phyloP scores from a whole-genome alignment of 768 basidiomycete genomes.

The Amanita brunnescens region DNA sequence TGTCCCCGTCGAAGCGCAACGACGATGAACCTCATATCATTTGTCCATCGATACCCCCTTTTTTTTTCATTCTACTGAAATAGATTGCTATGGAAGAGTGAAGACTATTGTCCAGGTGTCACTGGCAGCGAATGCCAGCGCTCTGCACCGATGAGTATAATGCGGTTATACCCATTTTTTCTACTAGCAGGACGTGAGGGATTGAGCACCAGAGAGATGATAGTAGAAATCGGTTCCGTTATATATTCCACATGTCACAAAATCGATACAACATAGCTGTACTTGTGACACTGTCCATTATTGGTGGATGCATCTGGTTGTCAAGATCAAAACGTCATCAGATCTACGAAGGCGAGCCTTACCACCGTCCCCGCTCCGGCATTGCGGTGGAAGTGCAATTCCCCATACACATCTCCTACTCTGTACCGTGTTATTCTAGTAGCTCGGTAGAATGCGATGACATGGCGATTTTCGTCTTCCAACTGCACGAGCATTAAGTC shows the following conservation, averaged over 20 bases:
- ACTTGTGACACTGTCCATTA: slow-evolving; percentile 84
- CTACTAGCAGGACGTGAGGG: no score
- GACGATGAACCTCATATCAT: no score
- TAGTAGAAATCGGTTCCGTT: no score
- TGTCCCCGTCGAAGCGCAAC: no score
- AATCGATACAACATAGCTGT: slow-evolving; percentile 83
- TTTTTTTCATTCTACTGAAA: no score
- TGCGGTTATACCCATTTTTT: no score
- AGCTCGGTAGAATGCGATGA: slow-evolving; percentile 75
- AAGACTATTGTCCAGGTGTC: no score
- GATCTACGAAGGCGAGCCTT: slow-evolving; percentile 21
- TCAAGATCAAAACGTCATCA: slow-evolving; percentile 9
- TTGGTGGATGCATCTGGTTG: slow-evolving; percentile 66
- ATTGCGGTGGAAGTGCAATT: slow-evolving; percentile 72
- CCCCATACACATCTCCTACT: slow-evolving; percentile 80
- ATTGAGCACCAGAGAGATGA: neutral
- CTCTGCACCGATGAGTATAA: no score
- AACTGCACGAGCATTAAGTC: slow-evolving; percentile 36
- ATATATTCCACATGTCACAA: slow-evolving; percentile 48
- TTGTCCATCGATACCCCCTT: no score
- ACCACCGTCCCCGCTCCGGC: slow-evolving; percentile 82
- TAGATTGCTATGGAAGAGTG: no score
- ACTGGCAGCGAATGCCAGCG: no score
- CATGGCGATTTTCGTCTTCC: slow-evolving; percentile 57
- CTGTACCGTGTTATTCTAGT: slow-evolving; percentile 74